Evolutionary conservation across 2,329 filamentous ascomycete genomes (phyloP).

Genomic region (Hymenotorrendiella dingleyae): DNA sequence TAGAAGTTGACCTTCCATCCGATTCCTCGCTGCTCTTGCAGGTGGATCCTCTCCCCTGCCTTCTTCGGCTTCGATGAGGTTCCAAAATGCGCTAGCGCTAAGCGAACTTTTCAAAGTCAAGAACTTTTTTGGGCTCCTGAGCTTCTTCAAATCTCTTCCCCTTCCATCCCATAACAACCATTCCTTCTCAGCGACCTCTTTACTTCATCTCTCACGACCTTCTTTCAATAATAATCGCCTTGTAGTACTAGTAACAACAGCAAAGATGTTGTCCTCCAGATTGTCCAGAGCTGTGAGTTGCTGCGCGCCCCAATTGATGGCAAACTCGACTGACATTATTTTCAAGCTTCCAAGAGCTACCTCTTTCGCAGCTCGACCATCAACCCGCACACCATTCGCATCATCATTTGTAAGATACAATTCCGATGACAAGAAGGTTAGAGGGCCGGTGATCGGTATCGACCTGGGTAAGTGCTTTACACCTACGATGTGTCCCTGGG

Average conservation of each 20-base stretch:
- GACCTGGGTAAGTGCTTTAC: constrained; percentile 67
- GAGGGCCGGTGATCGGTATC: constrained; percentile 95
- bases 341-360: constrained; percentile 71
- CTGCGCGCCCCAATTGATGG: constrained; percentile 9
- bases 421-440: constrained; percentile 76
- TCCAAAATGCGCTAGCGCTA: constrained; percentile 4
- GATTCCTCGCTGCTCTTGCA: too few relatives aligned
- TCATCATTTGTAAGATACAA: constrained; percentile 74
- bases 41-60: background rate
- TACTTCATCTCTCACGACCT: constrained; percentile 12
- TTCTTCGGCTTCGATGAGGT: background rate
- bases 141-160: constrained; percentile 3
- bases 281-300: constrained; percentile 68
- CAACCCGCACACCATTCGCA: constrained; percentile 63
- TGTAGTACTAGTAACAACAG: constrained; percentile 15
- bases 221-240: constrained; percentile 9
- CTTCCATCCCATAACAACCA: constrained; percentile 13
- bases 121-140: background rate
- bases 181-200: constrained; percentile 15
- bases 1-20: too few relatives aligned
- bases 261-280: constrained; percentile 67
- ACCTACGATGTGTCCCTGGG: constrained; percentile 1
- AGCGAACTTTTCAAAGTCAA: constrained; percentile 1
- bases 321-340: constrained; percentile 23
- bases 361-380: constrained; percentile 61